Evolutionary conservation across 441 rosid genomes (phyloP).

Genomic region (Daphne laureola): DNA sequence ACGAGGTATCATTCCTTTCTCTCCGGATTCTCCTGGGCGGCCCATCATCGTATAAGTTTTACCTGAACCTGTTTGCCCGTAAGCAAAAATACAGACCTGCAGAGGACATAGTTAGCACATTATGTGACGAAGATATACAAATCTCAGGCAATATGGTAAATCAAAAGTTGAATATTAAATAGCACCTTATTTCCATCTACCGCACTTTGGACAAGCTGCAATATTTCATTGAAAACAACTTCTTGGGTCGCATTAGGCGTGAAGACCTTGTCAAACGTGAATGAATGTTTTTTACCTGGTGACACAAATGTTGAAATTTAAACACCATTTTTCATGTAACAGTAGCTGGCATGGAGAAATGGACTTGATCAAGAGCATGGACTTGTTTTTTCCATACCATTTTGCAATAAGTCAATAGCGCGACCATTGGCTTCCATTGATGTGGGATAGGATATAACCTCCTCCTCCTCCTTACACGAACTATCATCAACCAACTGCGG

Average conservation of each 20-base stretch:
- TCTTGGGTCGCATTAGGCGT: not conserved
- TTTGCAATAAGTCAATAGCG: slow-evolving; percentile 45
- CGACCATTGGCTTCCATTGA: slow-evolving; percentile 46
- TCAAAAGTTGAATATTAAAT: too few relatives aligned
- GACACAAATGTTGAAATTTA: not conserved
- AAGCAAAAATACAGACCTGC: slow-evolving; percentile 96
- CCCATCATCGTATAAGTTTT: slow-evolving; percentile 99
- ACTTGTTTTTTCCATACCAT: slow-evolving; percentile 23
- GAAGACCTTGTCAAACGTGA: not conserved
- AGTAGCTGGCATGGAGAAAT: not conserved
- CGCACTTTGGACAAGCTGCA: slow-evolving; percentile 48
- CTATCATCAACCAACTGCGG: not conserved
- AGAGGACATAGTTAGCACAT: not conserved
- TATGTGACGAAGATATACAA: not conserved
- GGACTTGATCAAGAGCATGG: slow-evolving; percentile 10
- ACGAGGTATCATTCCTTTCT: slow-evolving; percentile 88
- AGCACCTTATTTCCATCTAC: not conserved
- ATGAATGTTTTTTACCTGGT: not conserved
- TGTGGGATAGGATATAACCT: slow-evolving; percentile 38
- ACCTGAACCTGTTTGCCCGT: slow-evolving; percentile 98
- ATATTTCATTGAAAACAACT: not conserved
- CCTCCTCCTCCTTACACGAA: slow-evolving; percentile 25
- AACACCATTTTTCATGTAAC: not conserved
- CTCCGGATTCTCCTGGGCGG: slow-evolving; percentile 55
- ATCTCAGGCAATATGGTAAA: too few relatives aligned